Conservation (phyloP, 768 basidiomycete species). For the Neoboletus brunneissimus region DNA sequence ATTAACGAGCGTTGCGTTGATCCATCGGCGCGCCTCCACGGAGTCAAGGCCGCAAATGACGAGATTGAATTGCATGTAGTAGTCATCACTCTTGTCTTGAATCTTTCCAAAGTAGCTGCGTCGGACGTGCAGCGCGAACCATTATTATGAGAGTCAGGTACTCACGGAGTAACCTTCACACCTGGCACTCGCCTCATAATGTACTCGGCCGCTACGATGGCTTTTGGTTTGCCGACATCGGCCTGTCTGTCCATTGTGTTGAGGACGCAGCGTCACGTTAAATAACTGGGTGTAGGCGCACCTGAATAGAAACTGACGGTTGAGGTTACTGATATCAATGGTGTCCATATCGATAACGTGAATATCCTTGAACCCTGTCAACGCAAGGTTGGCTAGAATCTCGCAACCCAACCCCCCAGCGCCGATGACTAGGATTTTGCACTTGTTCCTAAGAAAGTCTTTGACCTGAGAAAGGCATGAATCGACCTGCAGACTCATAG, state of each 20-base stretch:
- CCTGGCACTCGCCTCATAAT: slow-evolving; percentile 96
- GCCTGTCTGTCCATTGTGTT: slow-evolving; percentile 50
- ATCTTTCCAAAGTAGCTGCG: slow-evolving; percentile 93
- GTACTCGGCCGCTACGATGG: slow-evolving; percentile 90
- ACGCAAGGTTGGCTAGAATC: slow-evolving; percentile 92
- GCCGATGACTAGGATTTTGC: slow-evolving; percentile 96
- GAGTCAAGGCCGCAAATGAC: slow-evolving; percentile 98
- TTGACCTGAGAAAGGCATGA: slow-evolving; percentile 60
- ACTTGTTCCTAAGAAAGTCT: slow-evolving; percentile 73
- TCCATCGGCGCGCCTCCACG: slow-evolving; percentile 96
- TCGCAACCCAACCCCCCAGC: slow-evolving; percentile 98
- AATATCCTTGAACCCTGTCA: slow-evolving; percentile 97
- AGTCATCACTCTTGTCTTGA: slow-evolving; percentile 93
- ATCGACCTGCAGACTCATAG: not conserved
- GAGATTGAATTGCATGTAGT: slow-evolving; percentile 95
- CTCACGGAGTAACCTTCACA: slow-evolving; percentile 94
- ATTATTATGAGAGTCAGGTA: slow-evolving; percentile 12
- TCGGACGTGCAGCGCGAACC: slow-evolving; percentile 10
- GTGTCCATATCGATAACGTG: slow-evolving; percentile 99
- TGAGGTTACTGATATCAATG: slow-evolving; percentile 98
- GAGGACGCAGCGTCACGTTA: not conserved
- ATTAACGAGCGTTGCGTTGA: slow-evolving; percentile 95
- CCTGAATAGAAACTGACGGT: slow-evolving; percentile 98
- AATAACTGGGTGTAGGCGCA: slow-evolving; percentile 29
- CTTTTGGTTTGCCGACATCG: slow-evolving; percentile 94